Evolutionary conservation across 2,329 filamentous ascomycete species (phyloP), one percentile per base, ranked within the genome.

Genomic region (Pyrenophora teres): DNA sequence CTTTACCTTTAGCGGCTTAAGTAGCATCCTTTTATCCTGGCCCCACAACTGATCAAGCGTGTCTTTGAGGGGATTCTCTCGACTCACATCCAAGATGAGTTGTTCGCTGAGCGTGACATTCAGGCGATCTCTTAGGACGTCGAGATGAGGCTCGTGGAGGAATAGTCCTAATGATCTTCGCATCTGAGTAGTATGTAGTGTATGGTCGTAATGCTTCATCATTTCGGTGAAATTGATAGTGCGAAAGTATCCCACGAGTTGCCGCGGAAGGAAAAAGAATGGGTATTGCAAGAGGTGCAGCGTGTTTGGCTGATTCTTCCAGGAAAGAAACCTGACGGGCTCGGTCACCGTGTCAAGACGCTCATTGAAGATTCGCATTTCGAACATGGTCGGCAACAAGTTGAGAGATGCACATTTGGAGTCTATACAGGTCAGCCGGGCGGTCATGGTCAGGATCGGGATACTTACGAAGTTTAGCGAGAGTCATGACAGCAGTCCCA

Each of bases 41-140:
- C 90, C 85, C 90, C 93, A 97, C 2, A 99, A 79, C 68, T 97
- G 91, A 70, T 97, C 87, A 56, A 97, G 87, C 0, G 77, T 73
- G 41, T 79, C 75, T 44, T 72, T 67, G 0, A 80, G 61, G 4
- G 76, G 58, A 27, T 74, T 54, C 4, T 72, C 67, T 37, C 79
- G 71, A 31, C 72, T 74, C n/a, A 80, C 72, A 40, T 76, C 73
- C 6, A 81, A 54, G 4, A 78, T 66, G 1, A 80, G 64, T 49
- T 78, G 77, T 40, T 75, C 70, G 18, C 70, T 63, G 18, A 76
- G 58, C 2, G 67, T 64, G 12, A 71, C 62, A 31, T 69, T 70
- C 6, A 78, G 54, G 3, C 67, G 70, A 40, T 59, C 59, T 35
- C 64, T 63, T 5, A 73, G 61, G n/a, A 65, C 39, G 49, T 55